Base-by-base conservation (phyloP, 768 basidiomycete genomes). In the Symmetrospora coprosmae region DNA sequence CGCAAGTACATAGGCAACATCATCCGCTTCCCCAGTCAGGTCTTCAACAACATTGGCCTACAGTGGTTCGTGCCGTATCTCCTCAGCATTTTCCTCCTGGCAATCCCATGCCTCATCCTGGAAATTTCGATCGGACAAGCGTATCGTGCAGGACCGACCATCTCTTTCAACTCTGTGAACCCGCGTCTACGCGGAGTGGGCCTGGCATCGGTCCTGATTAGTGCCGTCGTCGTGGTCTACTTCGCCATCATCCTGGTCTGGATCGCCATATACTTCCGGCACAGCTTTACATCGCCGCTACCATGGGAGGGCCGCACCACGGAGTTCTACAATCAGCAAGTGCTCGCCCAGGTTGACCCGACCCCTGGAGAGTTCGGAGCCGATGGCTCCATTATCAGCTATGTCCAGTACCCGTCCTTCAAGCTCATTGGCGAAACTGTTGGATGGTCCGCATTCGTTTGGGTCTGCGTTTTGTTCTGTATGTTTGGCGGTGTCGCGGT, bases 401-500 rank as follows among this genome's bases (percentile, higher is more conserved):
- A 60, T 25, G 39, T 38, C 14, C 17, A 16, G 2, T 64, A 64
- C 39, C 56, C 58, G 2, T 17, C 13, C 11, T 7, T 52, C 19
- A 56, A 41, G 4, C 31, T 64, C 1, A 61, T 64, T 35, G 63
- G 63, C 9, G 63, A 64, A 30, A 64, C 56, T 1, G 34, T 60
- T 2, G 63, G 63, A n/a, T 64, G 63, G 63, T 41, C 25, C 17
- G 59, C 59, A 2, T 64, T 64, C 35, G 49, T 60, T 30, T 64
- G 63, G 63, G 58, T 64, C 59, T 35, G 58, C 19, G 59, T 64
- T 21, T 60, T 46, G 47, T 50, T 59, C 39, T 64, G 47, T 16
- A 64, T 64, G 30, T 64, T 64, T 33, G n/a, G 59, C 4, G 63
- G 63, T n/a, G 63, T 64, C 17, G 55, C 55, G 39, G 45, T 58